Evolutionary conservation across 306 rosid genomes (phyloP).

Genomic region (Lathyrus tuberosus): DNA sequence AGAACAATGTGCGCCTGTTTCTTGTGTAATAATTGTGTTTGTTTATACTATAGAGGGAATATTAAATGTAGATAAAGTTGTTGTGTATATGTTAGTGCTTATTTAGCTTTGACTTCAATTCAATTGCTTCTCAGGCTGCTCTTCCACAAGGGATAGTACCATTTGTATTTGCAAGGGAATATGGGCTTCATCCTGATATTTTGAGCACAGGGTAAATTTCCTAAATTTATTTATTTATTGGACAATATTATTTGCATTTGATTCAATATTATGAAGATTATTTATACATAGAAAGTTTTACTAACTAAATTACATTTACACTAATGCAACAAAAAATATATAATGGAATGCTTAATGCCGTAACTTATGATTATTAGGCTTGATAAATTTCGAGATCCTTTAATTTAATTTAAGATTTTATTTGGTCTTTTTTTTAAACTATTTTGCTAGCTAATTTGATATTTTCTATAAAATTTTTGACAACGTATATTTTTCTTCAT

Average conservation of each 20-base stretch:
- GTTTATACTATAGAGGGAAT: not conserved
- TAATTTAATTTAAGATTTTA: no score
- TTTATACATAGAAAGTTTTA: not conserved
- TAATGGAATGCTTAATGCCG: not conserved
- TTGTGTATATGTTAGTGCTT: not conserved
- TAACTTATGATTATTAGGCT: no score
- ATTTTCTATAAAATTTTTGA: no score
- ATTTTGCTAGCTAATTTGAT: no score
- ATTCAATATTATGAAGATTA: no score
- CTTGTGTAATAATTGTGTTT: not conserved
- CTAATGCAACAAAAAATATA: no score
- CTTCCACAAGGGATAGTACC: conserved; percentile 98
- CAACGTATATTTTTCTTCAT: no score
- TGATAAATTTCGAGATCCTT: no score
- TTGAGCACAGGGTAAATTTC: conserved; percentile 82
- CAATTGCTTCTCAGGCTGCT: conserved; percentile 68
- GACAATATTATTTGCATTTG: conserved; percentile 1
- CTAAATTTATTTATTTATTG: not conserved
- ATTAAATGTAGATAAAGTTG: conserved; percentile 14
- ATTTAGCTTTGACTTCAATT: conserved; percentile 5
- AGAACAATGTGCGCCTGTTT: not conserved
- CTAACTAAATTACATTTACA: not conserved
- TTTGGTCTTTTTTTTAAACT: no score
- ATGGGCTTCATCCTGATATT: conserved; percentile 88
- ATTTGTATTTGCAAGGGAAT: conserved; percentile 93